Evolutionary conservation across 2,329 filamentous ascomycete species (phyloP), one percentile per base, ranked within the genome.

Genomic region (Furcasterigmium sp.): DNA sequence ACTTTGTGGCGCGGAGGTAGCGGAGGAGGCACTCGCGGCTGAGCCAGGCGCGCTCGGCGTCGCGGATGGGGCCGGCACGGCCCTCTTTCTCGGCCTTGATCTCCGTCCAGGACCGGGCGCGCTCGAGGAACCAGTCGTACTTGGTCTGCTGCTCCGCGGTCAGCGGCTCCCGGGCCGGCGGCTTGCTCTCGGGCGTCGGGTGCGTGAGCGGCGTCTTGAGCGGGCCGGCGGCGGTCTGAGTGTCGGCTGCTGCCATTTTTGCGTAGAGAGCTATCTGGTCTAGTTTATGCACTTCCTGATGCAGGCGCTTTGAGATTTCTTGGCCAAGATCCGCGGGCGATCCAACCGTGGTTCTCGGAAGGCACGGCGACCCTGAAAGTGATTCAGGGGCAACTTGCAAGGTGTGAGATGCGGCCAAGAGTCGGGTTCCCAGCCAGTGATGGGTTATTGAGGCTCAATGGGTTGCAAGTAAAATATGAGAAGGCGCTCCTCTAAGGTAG

Each of bases 1-100:
- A 98, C 66, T 95, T 96, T 29, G 89, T 91, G 17, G 93, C 93
- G 46, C 91, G 85, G 23, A 98, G 82, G 62, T 95, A 98, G 53
- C 93, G 86, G 32, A 96, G 75, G 14, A 98, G 76, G 60, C 91
- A 97, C 62, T 98, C 93, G 51, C 83, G 81, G 11, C 91, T 95
- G 53, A 98, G 76, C 82, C 89, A 98, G 69, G 93, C 81, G 57
- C 81, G 85, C 67, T 98, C 93, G 40, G 73, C 69, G 46, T 95
- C 89, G 40, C 80, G 82, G 46, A 97, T 68, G 2, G 87, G 81
- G 3, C 79, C 78, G 8, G 62, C 75, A 48, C 75, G 73, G 48
- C 64, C 84, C 42, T 78, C 76, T 7, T 69, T 57, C 17, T 81
- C 80, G 32, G 78, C 78, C 26, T 80, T 81, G 20, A 95, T 67